These are phyloP conservation scores for Dactylonectria estremocensis DNA, from an alignment of 2,329 filamentous ascomycete species.

Conservation along the genomic window DNA sequence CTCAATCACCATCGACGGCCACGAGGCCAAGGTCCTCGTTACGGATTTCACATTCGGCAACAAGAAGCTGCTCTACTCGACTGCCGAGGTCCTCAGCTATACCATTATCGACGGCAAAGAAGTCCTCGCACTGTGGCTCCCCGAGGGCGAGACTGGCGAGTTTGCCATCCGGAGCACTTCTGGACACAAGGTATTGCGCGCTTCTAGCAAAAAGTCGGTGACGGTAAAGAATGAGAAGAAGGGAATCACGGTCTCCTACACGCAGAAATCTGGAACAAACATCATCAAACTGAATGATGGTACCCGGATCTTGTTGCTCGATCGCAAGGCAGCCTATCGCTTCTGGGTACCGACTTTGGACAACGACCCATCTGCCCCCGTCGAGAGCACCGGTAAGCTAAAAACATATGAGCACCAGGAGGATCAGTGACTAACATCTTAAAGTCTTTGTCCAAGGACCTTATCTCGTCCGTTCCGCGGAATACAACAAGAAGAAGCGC, in stretches of 20 bases:
- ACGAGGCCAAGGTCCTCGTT: slow-evolving; percentile 74
- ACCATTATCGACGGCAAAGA: slow-evolving; percentile 63
- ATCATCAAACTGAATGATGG: slow-evolving; percentile 63
- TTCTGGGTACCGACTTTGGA: slow-evolving; percentile 70
- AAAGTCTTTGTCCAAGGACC: slow-evolving; percentile 67
- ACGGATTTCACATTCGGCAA: slow-evolving; percentile 71
- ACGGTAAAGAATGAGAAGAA: slow-evolving; percentile 58
- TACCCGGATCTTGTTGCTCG: slow-evolving; percentile 66
- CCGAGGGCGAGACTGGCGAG: slow-evolving; percentile 68
- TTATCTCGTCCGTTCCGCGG: slow-evolving; percentile 65
- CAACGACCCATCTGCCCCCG: slow-evolving; percentile 61
- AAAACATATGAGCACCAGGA: background rate
- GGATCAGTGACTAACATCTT: background rate
- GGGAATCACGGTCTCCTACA: slow-evolving; percentile 63
- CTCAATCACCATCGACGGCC: slow-evolving; percentile 69
- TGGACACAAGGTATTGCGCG: slow-evolving; percentile 28
- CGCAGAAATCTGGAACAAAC: slow-evolving; percentile 64
- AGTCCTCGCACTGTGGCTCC: slow-evolving; percentile 67
- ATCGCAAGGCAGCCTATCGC: slow-evolving; percentile 67
- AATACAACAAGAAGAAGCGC: slow-evolving; percentile 50
- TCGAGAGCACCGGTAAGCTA: slow-evolving; percentile 60
- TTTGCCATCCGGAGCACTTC: slow-evolving; percentile 62
- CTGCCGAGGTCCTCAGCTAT: slow-evolving; percentile 69
- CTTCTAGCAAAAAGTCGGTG: slow-evolving; percentile 57
- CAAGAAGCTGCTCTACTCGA: slow-evolving; percentile 68